Conservation (phyloP, 2,329 filamentous ascomycete genomes). For the Penicillium sclerotigenum region DNA sequence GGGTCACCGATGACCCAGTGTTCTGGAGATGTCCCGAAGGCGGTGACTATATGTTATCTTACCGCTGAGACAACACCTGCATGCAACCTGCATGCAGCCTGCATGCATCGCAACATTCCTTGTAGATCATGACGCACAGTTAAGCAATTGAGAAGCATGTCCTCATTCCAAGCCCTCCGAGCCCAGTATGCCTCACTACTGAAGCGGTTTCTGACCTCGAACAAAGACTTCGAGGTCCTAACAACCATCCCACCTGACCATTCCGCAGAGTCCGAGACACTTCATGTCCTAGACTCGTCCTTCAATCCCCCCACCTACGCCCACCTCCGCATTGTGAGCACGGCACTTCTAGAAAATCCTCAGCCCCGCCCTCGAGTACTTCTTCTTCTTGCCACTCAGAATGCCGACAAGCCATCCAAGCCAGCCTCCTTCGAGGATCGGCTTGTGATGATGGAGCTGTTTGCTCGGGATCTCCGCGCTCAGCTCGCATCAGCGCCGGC, state of each 20-base stretch:
- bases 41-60: constrained; percentile 3
- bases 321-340: constrained; percentile 55
- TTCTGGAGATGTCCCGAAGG: too few species aligned
- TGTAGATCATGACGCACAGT: neutral
- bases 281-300: constrained; percentile 64
- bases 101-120: neutral
- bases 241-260: constrained; percentile 13
- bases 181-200: constrained; percentile 41
- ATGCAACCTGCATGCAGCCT: neutral
- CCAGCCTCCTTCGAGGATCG: constrained; percentile 49
- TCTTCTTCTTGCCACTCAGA: constrained; percentile 61
- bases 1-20: too few species aligned
- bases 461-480: constrained; percentile 44
- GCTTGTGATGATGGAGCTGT: constrained; percentile 49
- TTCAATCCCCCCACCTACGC: constrained; percentile 64
- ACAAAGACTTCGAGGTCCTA: constrained; percentile 31
- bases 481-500: constrained; percentile 23
- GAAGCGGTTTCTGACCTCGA: constrained; percentile 44
- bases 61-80: neutral
- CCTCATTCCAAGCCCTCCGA: constrained; percentile 32
- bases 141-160: constrained; percentile 12
- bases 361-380: constrained; percentile 45
- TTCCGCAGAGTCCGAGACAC: constrained; percentile 28
- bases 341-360: constrained; percentile 47
- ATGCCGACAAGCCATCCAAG: constrained; percentile 60